Evolutionary conservation across 306 rosid species (phyloP).

Genomic region (Abrus precatorius): DNA sequence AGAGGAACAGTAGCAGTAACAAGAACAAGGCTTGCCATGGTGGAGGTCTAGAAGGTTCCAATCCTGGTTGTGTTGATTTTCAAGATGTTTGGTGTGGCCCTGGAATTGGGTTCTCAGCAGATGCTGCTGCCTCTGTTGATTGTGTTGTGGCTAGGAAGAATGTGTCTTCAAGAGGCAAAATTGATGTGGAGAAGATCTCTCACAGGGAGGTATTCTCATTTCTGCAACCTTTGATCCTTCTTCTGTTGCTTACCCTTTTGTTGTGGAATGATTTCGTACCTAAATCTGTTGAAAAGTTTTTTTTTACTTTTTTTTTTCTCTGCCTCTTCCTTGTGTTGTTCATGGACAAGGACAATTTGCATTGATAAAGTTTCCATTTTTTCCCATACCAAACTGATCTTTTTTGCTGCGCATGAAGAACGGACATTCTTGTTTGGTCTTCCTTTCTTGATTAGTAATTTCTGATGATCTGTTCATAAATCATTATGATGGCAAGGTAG

Average conservation of each 20-base stretch:
- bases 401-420: not conserved
- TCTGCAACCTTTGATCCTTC: not conserved
- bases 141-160: slow-evolving; percentile 77
- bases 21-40: slow-evolving; percentile 47
- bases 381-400: slow-evolving; percentile 9
- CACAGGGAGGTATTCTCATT: slow-evolving; percentile 67
- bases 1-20: slow-evolving; percentile 34
- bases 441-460: slow-evolving; percentile 19
- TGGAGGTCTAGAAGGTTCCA: slow-evolving; percentile 54
- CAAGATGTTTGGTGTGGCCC: slow-evolving; percentile 99
- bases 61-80: slow-evolving; percentile 68
- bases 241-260: not conserved
- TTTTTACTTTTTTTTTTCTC: not conserved
- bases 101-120: slow-evolving; percentile 85
- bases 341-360: slow-evolving; percentile 14
- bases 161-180: slow-evolving; percentile 70
- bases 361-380: slow-evolving; percentile 22
- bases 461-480: not conserved
- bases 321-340: not conserved
- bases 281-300: slow-evolving; percentile 8
- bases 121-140: slow-evolving; percentile 84
- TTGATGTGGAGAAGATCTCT: slow-evolving; percentile 68
- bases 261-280: not conserved
- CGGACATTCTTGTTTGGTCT: not conserved
- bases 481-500: not conserved